phyloP scores from a whole-genome alignment of 305 asterid species.

The Rubia occidens region DNA sequence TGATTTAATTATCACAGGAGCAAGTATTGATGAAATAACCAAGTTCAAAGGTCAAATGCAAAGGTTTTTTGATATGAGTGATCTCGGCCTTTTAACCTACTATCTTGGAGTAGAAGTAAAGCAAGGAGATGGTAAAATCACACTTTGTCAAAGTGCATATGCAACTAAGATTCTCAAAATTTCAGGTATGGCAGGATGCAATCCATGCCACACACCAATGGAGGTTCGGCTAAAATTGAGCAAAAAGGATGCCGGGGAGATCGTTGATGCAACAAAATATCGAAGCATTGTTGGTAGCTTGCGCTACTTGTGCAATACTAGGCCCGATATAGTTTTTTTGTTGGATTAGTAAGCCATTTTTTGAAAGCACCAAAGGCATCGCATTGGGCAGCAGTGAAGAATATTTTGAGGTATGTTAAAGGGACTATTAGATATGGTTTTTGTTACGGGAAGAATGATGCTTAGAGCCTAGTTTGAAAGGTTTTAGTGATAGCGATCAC shows the following conservation, averaged over 20 bases:
- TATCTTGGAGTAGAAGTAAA: neutral
- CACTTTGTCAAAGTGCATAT: neutral
- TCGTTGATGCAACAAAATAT: neutral
- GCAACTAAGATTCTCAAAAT: neutral
- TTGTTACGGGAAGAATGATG: neutral
- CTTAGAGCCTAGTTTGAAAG: neutral
- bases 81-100: neutral
- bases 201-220: neutral
- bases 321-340: neutral
- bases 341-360: neutral
- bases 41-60: neutral
- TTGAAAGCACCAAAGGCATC: neutral
- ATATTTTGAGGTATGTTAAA: neutral
- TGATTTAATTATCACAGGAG: neutral
- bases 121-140: neutral
- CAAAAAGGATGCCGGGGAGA: neutral
- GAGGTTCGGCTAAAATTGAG: neutral
- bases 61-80: neutral
- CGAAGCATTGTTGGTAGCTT: neutral
- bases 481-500: neutral
- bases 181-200: neutral
- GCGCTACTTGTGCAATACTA: neutral
- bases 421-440: neutral
- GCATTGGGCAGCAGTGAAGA: neutral
- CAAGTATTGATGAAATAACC: neutral